Base-by-base conservation (phyloP, 2,329 filamentous ascomycete species). In the Paecilomyces dactylethromorphus region DNA sequence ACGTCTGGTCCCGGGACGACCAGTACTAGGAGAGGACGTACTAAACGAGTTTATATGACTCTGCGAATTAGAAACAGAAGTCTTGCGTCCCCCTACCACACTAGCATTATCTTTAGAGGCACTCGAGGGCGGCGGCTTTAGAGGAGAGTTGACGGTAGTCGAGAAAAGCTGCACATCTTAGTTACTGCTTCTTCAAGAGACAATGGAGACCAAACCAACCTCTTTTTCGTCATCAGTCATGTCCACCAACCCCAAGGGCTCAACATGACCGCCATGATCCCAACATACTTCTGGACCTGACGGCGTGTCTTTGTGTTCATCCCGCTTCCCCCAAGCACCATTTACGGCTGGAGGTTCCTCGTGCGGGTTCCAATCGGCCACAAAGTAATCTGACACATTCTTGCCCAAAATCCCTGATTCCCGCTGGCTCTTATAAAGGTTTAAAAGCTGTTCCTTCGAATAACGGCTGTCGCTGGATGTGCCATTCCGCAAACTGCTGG, bases 251-350 rank as follows among this genome's bases (percentile, higher is more conserved):
- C 86, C 86, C 63, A 97, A 79, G 6, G 92, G 91, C 63, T 84
- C 82, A 52, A 86, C 81, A 56, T 83, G 82, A 24, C 90, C 91
- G 60, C 83, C 82, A 59, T 83, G 77, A 69, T 96, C 90, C 94
- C 93, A 99, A 74, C 92, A 97, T 50, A 93, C 85, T 62, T 94
- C 91, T n/a, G 92, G 90, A 52, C 93, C 92, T 68, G 89, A 85
- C 59, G 87, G 87, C 62, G 83, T 80, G 63, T 89, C 86, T 71
- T 91, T 88, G 60, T 83, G 83, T 64, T 97, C 92, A 59, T 84
- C 84, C 65, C 81, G 82, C 73, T 92, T 91, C 56, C 89, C 90
- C 91, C 91, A 96, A 57, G 84, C 83, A 26, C 72, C 86, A 76
- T 74, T 84, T 66, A 64, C 81, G 68, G 71, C 68, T 32, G 87